Base-by-base conservation (phyloP, 2,329 filamentous ascomycete species). In the Alternaria longipes region DNA sequence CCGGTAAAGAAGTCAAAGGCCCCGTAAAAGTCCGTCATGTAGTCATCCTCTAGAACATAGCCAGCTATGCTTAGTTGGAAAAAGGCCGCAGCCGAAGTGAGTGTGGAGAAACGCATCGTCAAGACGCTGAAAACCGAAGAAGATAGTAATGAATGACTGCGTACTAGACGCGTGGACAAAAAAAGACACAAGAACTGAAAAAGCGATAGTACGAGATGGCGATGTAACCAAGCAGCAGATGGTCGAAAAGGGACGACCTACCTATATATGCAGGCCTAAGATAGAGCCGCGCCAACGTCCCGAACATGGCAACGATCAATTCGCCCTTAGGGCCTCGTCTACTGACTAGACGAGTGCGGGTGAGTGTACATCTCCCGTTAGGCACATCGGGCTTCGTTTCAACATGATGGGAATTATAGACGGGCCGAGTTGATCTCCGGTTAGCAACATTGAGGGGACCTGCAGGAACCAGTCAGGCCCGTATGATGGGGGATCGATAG, bases 21-120 rank as follows among this genome's bases (percentile, higher is more conserved):
- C 62, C 79, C 72, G 64, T 83, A 84, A 73, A 84, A 84, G 53
- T 74, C 78, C 5, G 73, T 71, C 70, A 77, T 76, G 64, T 81
- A 81, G 47, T 79, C 77, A 63, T 81, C 78, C 59, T 78, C 59
- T 26, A 81, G 60, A 62, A 72, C 73, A 75, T 80, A 81, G 76
- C 75, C 76, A 73, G 77, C 77, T 76, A 78, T 76, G 73, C 72
- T 73, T 16, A 74, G 64, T 59, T 72, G 68, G 51, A 71, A 69
- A 65, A 80, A 69, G 67, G 75, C 73, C 61, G 70, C 69, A 59
- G 70, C 69, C 54, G 71, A 74, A 77, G 74, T 40, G 70, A 79
- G 41, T 26, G 76, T 72, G 42, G 74, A 71, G 65, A 76, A 76
- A 67, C 68, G 70, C 78, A 80, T 78, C 68, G 57, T 74, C 60